Evolutionary conservation across 2,329 filamentous ascomycete species (phyloP).

Genomic region (Cercospora brassicicola): DNA sequence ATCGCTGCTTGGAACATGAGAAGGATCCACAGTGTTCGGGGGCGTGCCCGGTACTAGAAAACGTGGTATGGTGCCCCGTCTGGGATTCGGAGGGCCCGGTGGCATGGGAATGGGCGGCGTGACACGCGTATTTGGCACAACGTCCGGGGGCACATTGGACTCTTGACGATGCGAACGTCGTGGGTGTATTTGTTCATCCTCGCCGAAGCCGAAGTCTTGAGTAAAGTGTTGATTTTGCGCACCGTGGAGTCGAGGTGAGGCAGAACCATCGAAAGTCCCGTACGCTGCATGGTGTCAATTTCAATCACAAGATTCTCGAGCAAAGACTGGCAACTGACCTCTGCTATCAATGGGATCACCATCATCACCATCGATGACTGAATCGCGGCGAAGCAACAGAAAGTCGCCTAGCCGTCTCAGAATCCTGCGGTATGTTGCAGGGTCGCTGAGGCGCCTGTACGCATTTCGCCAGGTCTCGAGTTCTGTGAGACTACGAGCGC

Average conservation of each 20-base stretch:
- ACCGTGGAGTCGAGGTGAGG: background rate
- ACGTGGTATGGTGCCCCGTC: background rate
- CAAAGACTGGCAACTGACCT: background rate
- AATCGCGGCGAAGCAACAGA: background rate
- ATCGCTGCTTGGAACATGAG: background rate
- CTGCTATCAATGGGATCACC: background rate
- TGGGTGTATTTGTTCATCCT: background rate
- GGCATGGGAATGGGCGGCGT: background rate
- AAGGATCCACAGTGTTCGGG: background rate
- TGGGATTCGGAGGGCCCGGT: background rate
- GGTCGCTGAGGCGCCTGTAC: conserved; percentile 3
- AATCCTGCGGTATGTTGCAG: background rate
- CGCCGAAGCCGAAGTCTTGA: background rate
- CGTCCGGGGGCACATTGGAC: background rate
- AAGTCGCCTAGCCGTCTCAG: background rate
- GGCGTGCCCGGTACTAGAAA: background rate
- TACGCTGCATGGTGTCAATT: background rate
- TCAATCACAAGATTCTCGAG: background rate
- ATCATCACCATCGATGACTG: background rate
- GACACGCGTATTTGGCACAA: background rate
- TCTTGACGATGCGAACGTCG: background rate
- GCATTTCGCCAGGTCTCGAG: conserved; percentile 2
- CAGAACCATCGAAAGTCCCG: background rate
- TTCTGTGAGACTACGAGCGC: background rate
- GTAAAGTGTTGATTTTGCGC: background rate